phyloP scores from a whole-genome alignment of 441 rosid genomes.

The Erodium moschatum region DNA sequence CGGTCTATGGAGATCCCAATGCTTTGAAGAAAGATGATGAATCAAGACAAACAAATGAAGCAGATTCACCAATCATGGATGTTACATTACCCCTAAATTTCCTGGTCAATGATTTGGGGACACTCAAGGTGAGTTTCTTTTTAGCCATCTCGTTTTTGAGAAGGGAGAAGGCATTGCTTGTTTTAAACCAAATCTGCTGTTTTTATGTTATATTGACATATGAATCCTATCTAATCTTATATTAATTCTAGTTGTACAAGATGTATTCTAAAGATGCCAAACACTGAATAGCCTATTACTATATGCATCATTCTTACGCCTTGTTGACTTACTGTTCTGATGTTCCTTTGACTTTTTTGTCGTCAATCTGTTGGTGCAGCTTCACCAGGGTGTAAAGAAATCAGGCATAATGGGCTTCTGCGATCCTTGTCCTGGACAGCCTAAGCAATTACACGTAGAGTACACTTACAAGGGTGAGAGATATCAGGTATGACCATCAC shows the following conservation, averaged over 20 bases:
- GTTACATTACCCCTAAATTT: constrained; percentile 88
- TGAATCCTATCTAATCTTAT: background rate
- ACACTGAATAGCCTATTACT: background rate
- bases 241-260: background rate
- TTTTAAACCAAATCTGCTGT: background rate
- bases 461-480: constrained; percentile 46
- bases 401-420: constrained; percentile 96
- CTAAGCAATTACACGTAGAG: constrained; percentile 61
- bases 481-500: constrained; percentile 34
- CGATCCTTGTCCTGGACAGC: constrained; percentile 89
- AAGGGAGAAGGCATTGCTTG: background rate
- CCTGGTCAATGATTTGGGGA: constrained; percentile 74
- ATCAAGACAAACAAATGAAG: constrained; percentile 29
- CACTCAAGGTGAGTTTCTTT: constrained; percentile 49
- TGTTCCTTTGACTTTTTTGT: constrained; percentile 5
- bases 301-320: background rate
- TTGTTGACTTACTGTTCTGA: background rate
- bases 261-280: background rate
- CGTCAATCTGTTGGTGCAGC: constrained; percentile 33
- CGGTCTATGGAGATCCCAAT: constrained; percentile 62
- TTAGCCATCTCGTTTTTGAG: background rate
- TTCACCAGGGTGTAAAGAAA: constrained; percentile 87
- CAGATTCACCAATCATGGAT: constrained; percentile 52
- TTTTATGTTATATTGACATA: background rate
- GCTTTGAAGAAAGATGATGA: constrained; percentile 42